Evolutionary conservation across 495 filamentous ascomycete species (phyloP), one percentile per base, ranked within the genome.

Genomic region (Clavariopsis aquatica): DNA sequence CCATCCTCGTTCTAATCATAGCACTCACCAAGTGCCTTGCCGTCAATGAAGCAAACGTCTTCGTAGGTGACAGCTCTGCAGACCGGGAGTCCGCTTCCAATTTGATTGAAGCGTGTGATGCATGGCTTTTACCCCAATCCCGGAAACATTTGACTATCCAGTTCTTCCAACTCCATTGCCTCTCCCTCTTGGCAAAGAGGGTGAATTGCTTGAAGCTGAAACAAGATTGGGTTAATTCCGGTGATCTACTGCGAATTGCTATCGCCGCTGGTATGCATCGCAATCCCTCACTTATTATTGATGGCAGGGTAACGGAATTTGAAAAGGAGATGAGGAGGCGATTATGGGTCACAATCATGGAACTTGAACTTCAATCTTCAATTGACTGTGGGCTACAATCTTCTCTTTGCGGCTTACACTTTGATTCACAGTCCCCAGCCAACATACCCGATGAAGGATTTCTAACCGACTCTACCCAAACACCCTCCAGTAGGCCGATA

Each of bases 51-150:
- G 49, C 60, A 15, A 64, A 29, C n/a, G 38, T 41, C 13, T 78
- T 77, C 49, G 69, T 77, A 29, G 78, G 78, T 6, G 73, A 76
- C 57, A 77, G 73, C 53, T 74, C 77, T 2, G 38, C 73, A 2
- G 73, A 66, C 17, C 71, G 77, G 1, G 75, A 80, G 60, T 71
- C 67, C 26, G 77, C 77, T 12, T 64, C 64, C 7, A 52, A 71
- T 24, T 76, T 75, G 75, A 77, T 79, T 46, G 74, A 74, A 24
- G 64, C 67, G 1, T 70, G 73, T 15, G 77, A 78, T 46, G 43
- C 62, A 4, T 79, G 77, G 76, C 62, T 80, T 1, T 17, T 49
- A 12, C 57, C 51, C 19, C 78, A 79, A 51, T 77, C 75, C 55
- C 73, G 75, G 20, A 80, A 80, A 60, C 63, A 71, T n/a, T 54